These are phyloP conservation scores for Rhipidocladum racemiflorum DNA, from an alignment of 176 grass and related monocot species.

Conservation along the genomic window DNA sequence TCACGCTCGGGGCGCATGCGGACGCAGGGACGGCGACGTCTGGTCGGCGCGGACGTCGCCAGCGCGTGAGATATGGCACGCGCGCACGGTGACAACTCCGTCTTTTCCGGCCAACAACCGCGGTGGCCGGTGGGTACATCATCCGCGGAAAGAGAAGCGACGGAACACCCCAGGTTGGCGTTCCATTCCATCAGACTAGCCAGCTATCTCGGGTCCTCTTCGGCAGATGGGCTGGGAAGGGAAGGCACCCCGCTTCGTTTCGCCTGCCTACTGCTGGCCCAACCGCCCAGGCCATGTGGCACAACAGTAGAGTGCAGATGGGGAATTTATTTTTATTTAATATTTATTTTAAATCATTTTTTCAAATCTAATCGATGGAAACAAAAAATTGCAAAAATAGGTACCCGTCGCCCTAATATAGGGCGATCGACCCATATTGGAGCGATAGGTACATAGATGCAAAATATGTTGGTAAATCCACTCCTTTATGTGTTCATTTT, in stretches of 20 bases:
- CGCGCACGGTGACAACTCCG: neutral
- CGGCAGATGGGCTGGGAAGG: neutral
- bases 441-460: too few relatives aligned
- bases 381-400: too few relatives aligned
- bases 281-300: neutral
- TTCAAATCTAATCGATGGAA: too few relatives aligned
- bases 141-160: neutral
- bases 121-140: neutral
- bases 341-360: too few relatives aligned
- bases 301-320: neutral
- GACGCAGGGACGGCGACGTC: slow-evolving; percentile 6
- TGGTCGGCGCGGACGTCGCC: slow-evolving; percentile 8
- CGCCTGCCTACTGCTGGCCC: neutral
- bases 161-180: neutral
- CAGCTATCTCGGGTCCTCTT: neutral
- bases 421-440: too few relatives aligned
- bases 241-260: neutral
- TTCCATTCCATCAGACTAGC: slow-evolving; percentile 19
- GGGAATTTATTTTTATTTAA: too few relatives aligned
- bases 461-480: too few relatives aligned
- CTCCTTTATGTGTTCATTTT: too few relatives aligned
- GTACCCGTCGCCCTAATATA: too few relatives aligned
- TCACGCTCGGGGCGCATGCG: neutral
- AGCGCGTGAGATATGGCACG: neutral
- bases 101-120: neutral